These are phyloP conservation scores for Chiua virens DNA, from an alignment of 768 basidiomycete species.

Conservation along the genomic window DNA sequence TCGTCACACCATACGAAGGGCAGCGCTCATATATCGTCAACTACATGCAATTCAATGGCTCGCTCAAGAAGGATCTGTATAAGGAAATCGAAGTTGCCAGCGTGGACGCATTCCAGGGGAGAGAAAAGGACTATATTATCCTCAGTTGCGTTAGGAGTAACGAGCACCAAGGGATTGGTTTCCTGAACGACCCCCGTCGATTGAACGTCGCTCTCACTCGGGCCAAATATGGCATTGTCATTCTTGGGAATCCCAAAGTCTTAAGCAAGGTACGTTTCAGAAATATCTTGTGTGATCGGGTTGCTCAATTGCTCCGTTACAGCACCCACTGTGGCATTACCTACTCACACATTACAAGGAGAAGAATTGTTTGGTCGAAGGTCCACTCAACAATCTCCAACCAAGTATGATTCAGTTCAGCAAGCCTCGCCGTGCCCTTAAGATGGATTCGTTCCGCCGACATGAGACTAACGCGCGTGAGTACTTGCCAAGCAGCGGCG, in stretches of 20 bases:
- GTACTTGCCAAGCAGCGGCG: slow-evolving; percentile 45
- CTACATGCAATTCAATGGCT: slow-evolving; percentile 99
- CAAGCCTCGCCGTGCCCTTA: slow-evolving; percentile 90
- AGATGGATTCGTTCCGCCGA: slow-evolving; percentile 91
- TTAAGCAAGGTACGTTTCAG: slow-evolving; percentile 81
- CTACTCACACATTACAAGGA: slow-evolving; percentile 99
- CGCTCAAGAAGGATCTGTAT: slow-evolving; percentile 97
- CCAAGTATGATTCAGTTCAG: slow-evolving; percentile 99
- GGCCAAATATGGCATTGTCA: slow-evolving; percentile 97
- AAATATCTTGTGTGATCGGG: slow-evolving; percentile 5
- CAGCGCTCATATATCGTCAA: slow-evolving; percentile 98
- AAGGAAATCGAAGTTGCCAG: slow-evolving; percentile 99
- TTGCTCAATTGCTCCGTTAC: slow-evolving; percentile 6
- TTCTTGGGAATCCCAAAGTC: slow-evolving; percentile 99
- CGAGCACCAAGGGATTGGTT: slow-evolving; percentile 99
- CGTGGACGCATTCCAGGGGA: slow-evolving; percentile 98
- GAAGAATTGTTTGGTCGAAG: slow-evolving; percentile 89
- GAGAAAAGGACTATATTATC: slow-evolving; percentile 99
- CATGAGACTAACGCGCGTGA: slow-evolving; percentile 92
- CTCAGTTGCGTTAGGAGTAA: slow-evolving; percentile 97
- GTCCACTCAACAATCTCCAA: slow-evolving; percentile 93
- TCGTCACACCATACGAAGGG: slow-evolving; percentile 98
- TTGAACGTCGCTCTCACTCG: slow-evolving; percentile 96
- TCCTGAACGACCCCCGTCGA: slow-evolving; percentile 95
- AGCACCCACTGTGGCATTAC: slow-evolving; percentile 99